Conservation (phyloP, 2,329 filamentous ascomycete genomes). For the Camillea tinctor region DNA sequence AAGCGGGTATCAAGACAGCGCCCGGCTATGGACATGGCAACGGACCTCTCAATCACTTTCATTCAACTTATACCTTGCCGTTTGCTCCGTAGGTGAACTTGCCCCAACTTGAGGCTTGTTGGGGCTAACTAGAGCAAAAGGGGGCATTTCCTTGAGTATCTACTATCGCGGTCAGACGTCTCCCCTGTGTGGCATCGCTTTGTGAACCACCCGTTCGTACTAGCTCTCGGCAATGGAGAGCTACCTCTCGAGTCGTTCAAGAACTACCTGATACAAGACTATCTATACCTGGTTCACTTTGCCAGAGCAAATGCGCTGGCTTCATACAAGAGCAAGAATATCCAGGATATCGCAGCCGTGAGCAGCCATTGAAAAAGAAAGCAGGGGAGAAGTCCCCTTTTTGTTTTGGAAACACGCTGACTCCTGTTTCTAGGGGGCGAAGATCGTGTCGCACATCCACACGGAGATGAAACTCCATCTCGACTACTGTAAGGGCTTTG, state of each 20-base stretch:
- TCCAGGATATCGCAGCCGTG: slow-evolving; percentile 70
- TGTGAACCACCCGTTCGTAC: slow-evolving; percentile 79
- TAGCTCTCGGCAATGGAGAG: slow-evolving; percentile 70
- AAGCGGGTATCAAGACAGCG: slow-evolving; percentile 67
- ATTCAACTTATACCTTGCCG: slow-evolving; percentile 65
- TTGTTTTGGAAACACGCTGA: not conserved
- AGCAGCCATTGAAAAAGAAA: not conserved
- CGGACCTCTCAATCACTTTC: slow-evolving; percentile 77
- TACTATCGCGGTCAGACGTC: slow-evolving; percentile 75
- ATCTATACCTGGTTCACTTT: slow-evolving; percentile 89
- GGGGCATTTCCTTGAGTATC: slow-evolving; percentile 79
- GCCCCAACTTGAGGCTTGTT: not conserved
- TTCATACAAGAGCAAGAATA: slow-evolving; percentile 76
- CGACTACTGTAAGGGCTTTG: slow-evolving; percentile 78
- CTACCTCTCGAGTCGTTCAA: slow-evolving; percentile 78
- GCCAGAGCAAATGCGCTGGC: slow-evolving; percentile 81
- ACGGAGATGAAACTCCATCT: slow-evolving; percentile 80
- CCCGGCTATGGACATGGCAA: slow-evolving; percentile 63
- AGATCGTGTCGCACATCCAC: slow-evolving; percentile 74
- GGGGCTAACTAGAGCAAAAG: slow-evolving; percentile 36
- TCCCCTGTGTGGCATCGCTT: slow-evolving; percentile 70
- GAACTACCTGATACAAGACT: slow-evolving; percentile 88
- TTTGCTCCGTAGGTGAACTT: slow-evolving; percentile 58
- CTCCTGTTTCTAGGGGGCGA: slow-evolving; percentile 50
- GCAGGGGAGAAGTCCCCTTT: not conserved